Evolutionary conservation across 805 yeast genomes (phyloP).

Genomic region (Phaffomyces opuntiae): DNA sequence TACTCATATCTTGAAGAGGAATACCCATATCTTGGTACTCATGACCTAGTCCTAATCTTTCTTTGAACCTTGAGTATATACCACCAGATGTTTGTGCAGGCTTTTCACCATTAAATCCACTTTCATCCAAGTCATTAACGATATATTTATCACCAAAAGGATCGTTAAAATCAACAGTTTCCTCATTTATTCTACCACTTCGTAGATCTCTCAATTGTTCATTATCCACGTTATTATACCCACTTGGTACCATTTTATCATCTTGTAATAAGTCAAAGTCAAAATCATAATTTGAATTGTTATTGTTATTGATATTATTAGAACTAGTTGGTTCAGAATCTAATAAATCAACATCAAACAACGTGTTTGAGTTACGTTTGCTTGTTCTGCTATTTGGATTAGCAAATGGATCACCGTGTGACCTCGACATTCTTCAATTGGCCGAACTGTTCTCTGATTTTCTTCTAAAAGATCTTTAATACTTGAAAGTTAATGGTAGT

Average conservation of each 20-base stretch:
- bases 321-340: slow-evolving; percentile 1
- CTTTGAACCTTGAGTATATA: slow-evolving; percentile 16
- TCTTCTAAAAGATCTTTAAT: no score
- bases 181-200: slow-evolving; percentile 25
- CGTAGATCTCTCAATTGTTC: slow-evolving; percentile 17
- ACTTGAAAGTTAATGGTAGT: no score
- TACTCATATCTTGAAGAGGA: slow-evolving; percentile 15
- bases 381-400: not conserved
- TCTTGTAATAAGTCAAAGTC: slow-evolving; percentile 17
- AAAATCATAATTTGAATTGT: not conserved
- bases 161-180: slow-evolving; percentile 28
- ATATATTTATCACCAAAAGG: slow-evolving; percentile 26
- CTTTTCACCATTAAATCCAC: slow-evolving; percentile 14
- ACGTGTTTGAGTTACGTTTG: slow-evolving; percentile 19
- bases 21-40: slow-evolving; percentile 23
- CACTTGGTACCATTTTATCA: slow-evolving; percentile 8
- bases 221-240: slow-evolving; percentile 10
- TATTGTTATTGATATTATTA: slow-evolving; percentile 6
- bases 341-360: slow-evolving; percentile 34
- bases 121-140: slow-evolving; percentile 29
- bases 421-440: not conserved
- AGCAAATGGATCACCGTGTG: not conserved
- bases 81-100: slow-evolving; percentile 4
- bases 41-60: slow-evolving; percentile 16
- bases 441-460: no score